Percentiles rank a stretch among this genome's conserved stretches.
Evolutionary conservation across 1,284 basidiomycete species (phyloP).

Genomic region (Sanghuangporus weigelae): DNA sequence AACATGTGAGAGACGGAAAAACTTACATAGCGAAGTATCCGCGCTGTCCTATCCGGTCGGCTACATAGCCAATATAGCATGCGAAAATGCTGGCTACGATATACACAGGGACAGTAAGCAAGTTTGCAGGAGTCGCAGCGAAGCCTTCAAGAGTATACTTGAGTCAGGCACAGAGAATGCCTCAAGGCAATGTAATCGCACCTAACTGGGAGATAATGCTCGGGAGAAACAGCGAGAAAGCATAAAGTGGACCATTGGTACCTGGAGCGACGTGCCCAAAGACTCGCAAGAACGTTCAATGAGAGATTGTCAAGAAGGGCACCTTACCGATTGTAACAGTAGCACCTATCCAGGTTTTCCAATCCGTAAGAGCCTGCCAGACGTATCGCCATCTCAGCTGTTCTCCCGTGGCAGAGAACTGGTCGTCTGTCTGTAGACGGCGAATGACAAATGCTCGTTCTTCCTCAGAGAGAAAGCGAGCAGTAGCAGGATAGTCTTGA

Average conservation of each 20-base stretch:
- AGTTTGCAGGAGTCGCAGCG: slow-evolving; percentile 63
- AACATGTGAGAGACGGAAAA: neutral
- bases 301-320: slow-evolving; percentile 1
- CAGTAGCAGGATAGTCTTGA: slow-evolving; percentile 76
- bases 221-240: slow-evolving; percentile 69
- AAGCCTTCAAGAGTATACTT: slow-evolving; percentile 39
- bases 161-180: slow-evolving; percentile 4
- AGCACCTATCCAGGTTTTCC: slow-evolving; percentile 72
- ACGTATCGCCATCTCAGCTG: slow-evolving; percentile 56
- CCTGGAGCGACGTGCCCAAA: slow-evolving; percentile 42
- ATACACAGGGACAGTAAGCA: slow-evolving; percentile 67
- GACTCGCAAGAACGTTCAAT: neutral
- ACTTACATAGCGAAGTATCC: slow-evolving; percentile 60
- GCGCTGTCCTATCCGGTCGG: slow-evolving; percentile 54
- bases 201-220: slow-evolving; percentile 61
- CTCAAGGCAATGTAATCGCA: slow-evolving; percentile 13
- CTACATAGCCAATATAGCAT: slow-evolving; percentile 55
- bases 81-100: slow-evolving; percentile 61
- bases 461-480: slow-evolving; percentile 63
- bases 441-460: slow-evolving; percentile 66
- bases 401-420: slow-evolving; percentile 69
- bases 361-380: slow-evolving; percentile 54
- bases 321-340: slow-evolving; percentile 21
- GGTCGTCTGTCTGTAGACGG: slow-evolving; percentile 61
- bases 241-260: slow-evolving; percentile 60